Base-by-base conservation (phyloP, 2,329 filamentous ascomycete genomes). In the Boeremia lycopersici region DNA sequence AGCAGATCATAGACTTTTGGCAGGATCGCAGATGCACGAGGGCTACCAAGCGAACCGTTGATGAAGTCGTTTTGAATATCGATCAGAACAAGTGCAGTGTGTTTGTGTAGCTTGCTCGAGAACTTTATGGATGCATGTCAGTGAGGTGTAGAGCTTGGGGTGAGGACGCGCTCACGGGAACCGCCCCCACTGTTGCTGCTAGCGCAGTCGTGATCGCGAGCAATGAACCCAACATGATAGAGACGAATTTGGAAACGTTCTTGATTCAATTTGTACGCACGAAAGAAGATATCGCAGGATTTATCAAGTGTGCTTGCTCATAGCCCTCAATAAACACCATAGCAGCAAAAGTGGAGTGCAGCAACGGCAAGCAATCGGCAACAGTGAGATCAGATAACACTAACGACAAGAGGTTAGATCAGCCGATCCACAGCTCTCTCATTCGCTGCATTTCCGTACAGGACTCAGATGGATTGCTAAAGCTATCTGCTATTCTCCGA, bases 41-140 rank as follows among this genome's bases (percentile, higher is more conserved):
- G 44, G 39, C 56, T 64, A 33, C 55, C 58, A 4, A 65, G 59
- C 2, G 60, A 65, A 13, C 64, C 64, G 17, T 56, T 65, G 26
- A 65, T 64, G 54, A 65, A 67, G 42, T 68, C 64, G 42, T 67
- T 64, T 48, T 68, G 67, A 31, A 68, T 64, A 23, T 67, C 64
- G 39, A 69, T 64, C 23, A 69, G 53, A 23, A 67, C 46, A 1
- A 68, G 49, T 6, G 65, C 62, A 2, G 57, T 65, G 6, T 52
- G 53, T 45, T 64, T 65, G 34, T 62, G 61, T 1, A 65, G 38
- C 33, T 58, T 62, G 38, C 46, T 52, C 9, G 63, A 63, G 47
- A 61, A 64, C 57, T 61, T 35, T 8, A 13, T 3, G 12, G 3
- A 17, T 25, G 4, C 1, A 19, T 23, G 39, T 52, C 19, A 54